Base-by-base conservation (phyloP, 2,329 filamentous ascomycete species). In the Beauveria sp. region DNA sequence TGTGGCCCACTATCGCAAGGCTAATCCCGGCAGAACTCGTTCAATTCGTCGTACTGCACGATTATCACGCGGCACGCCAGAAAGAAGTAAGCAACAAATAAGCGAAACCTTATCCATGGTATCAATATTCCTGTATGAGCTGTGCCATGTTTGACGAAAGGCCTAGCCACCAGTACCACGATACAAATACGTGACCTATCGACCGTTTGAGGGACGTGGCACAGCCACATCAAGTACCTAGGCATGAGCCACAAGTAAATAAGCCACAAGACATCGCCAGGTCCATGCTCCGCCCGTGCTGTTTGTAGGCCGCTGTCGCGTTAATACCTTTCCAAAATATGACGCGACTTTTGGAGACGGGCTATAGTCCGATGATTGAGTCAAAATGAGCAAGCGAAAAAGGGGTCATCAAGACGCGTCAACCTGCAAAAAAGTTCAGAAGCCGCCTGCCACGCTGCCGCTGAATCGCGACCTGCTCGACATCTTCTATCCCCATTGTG, bases 401-500 rank as follows among this genome's bases (percentile, higher is more conserved):
- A 20, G 34, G 7, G 24, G 2, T 14, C 22, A 60, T 50, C 10
- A 62, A 38, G 68, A 71, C 67, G 65, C 69, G 70, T 69, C 66
- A 26, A 40, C 22, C 62, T 62, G 40, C 69, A 67, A 43, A 62
- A 59, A 54, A 61, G 38, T 22, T 9, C 55, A 24, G 12, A 12
- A 16, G 12, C 34, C 9, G 20, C 63, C 50, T 55, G 40, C 28
- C n/a, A 46, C n/a, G 3, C 55, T 38, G 50, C 65, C 69, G 18
- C 67, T 74, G 53, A 75, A 67, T 67, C 87, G 91, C 70, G 83
- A 85, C 60, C 81, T 95, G 40, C 79, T 96, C 62, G 80, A 79
- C 51, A 81, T 83, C 64, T 89, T 88, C 74, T 96, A 92, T 74
- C 75, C 80, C 8, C 74, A 80, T 52, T 81, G 92, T 14, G 73